Evolutionary conservation across 495 filamentous ascomycete genomes (phyloP), one percentile per base, ranked within the genome.

Genomic region (Tetracladium marchalianum): DNA sequence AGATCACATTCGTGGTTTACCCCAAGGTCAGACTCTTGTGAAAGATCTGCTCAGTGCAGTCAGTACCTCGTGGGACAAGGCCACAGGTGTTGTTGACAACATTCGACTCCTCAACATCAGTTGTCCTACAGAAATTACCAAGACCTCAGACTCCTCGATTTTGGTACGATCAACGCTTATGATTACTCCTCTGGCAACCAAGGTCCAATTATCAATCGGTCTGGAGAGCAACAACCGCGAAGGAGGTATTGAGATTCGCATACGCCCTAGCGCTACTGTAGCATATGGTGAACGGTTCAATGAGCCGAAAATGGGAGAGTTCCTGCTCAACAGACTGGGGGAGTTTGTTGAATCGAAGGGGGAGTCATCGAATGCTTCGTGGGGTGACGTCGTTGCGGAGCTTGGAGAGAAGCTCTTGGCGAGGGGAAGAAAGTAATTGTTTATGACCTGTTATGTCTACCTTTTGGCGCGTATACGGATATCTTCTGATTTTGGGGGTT

Each of bases 281-380:
- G 69, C 77, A 6, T 87, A 87, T 61, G 83, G 83, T 1, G 81
- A 85, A 57, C 64, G 63, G 44, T 82, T 83, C 50, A 78, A 77
- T 40, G 70, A 69, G 56, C 69, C 63, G 16, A 83, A 80, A 56
- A 78, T 87, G 68, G 62, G 48, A 22, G 77, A 81, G 40, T 84
- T 81, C 49, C 53, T 84, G 36, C 51, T 61, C 19, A 62, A 59
- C 27, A 70, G 64, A 48, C 58, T 79, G 36, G 73, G 73, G 12
- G 54, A 55, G 40, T 41, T 31, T 8, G 57, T 65, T 0, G 39
- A 53, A 9, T 62, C 69, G 19, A 60, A 46, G 18, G 64, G 60
- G 22, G 49, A 55, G 35, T 42, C 54, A 5, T 57, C 50, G 19
- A 59, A 62, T 37, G 54, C 49, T 5, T 58, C 66, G 13, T 86